Evolutionary conservation across 805 yeast species (phyloP).

Genomic region (Wickerhamomyces chaumierensis): DNA sequence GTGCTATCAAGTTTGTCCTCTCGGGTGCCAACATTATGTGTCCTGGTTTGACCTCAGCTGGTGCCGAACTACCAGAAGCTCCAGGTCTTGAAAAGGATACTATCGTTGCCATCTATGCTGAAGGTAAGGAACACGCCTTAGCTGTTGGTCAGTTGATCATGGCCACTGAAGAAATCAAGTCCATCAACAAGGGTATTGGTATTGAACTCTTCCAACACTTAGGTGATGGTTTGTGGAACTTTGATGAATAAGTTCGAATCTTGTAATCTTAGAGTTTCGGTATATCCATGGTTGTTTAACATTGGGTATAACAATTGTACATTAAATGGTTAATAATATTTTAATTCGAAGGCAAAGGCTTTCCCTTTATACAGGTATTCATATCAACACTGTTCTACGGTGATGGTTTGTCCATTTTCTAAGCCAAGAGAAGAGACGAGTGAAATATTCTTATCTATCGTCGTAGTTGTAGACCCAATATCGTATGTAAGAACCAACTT

Average conservation of each 20-base stretch:
- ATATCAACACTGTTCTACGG: too few species aligned
- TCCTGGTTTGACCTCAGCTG: slow-evolving; percentile 82
- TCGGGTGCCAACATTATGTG: slow-evolving; percentile 97
- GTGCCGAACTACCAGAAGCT: slow-evolving; percentile 73
- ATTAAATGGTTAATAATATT: too few species aligned
- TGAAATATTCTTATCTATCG: slow-evolving; percentile 15
- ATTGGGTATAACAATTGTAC: too few species aligned
- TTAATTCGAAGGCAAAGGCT: too few species aligned
- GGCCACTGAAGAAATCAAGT: slow-evolving; percentile 84
- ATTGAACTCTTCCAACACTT: slow-evolving; percentile 72
- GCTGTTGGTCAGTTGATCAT: slow-evolving; percentile 82
- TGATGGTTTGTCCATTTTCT: slow-evolving; percentile 6
- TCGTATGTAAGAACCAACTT: slow-evolving; percentile 16
- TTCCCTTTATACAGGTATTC: too few species aligned
- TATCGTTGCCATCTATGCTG: slow-evolving; percentile 80
- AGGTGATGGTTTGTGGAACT: slow-evolving; percentile 84
- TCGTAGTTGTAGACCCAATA: slow-evolving; percentile 13
- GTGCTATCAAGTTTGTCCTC: slow-evolving; percentile 91
- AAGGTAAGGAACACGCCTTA: slow-evolving; percentile 83
- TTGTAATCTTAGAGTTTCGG: too few species aligned
- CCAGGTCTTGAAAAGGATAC: slow-evolving; percentile 51
- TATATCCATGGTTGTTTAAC: too few species aligned
- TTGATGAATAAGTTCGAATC: slow-evolving; percentile 28
- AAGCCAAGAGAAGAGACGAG: slow-evolving; percentile 15
- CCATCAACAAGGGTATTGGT: slow-evolving; percentile 79